phyloP scores from a whole-genome alignment of 2,329 filamentous ascomycete species.

The Coniochaeta ligniaria region DNA sequence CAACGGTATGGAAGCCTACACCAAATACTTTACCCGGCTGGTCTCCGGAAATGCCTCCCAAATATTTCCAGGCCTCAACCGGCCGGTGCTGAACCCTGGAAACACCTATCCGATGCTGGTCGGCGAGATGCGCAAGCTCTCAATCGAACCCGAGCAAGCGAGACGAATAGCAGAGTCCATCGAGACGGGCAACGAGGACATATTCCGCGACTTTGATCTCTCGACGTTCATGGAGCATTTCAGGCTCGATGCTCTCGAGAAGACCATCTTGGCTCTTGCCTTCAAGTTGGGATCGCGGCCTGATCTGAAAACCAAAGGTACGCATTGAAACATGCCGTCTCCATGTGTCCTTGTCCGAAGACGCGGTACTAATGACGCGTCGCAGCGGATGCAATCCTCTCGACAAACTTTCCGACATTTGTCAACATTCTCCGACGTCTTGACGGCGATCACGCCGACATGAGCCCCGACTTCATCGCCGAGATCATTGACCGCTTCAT shows the following conservation, averaged over 20 bases:
- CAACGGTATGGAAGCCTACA: constrained; percentile 98
- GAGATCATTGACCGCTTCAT: constrained; percentile 80
- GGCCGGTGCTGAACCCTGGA: constrained; percentile 63
- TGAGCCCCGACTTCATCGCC: constrained; percentile 65
- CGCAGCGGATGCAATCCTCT: constrained; percentile 81
- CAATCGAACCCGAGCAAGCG: constrained; percentile 73
- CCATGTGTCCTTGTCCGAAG: neutral
- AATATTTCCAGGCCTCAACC: constrained; percentile 76
- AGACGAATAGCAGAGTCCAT: constrained; percentile 90
- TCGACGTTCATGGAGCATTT: constrained; percentile 94
- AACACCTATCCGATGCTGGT: constrained; percentile 73
- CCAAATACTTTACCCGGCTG: constrained; percentile 90
- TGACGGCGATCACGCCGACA: constrained; percentile 56
- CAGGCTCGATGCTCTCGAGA: constrained; percentile 80
- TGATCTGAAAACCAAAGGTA: constrained; percentile 87
- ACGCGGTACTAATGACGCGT: neutral
- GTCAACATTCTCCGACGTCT: constrained; percentile 66
- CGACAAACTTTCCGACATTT: constrained; percentile 71
- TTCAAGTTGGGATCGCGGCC: constrained; percentile 77
- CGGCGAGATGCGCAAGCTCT: constrained; percentile 80
- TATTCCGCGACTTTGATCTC: constrained; percentile 95
- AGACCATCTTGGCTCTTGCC: constrained; percentile 79
- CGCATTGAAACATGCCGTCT: constrained; percentile 1
- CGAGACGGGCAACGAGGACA: constrained; percentile 82
- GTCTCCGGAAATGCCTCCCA: constrained; percentile 85